These are phyloP conservation scores for Cichorium intybus DNA, from an alignment of 140 eudicot species.

Conservation along the genomic window DNA sequence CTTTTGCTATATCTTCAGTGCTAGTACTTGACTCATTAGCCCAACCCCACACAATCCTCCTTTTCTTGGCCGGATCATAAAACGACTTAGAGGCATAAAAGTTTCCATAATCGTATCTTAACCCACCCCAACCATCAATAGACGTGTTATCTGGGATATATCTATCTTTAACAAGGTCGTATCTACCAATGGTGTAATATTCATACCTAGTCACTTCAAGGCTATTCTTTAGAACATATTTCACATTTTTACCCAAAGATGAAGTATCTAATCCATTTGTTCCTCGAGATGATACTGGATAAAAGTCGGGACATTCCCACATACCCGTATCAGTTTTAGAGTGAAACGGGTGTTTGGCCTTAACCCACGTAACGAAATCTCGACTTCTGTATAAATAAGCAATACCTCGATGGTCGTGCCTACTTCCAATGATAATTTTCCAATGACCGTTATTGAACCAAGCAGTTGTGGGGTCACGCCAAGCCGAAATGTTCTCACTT, in stretches of 20 bases:
- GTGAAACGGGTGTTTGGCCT: conserved; percentile 50
- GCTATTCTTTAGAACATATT: conserved; percentile 56
- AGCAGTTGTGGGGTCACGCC: conserved; percentile 74
- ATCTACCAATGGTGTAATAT: conserved; percentile 50
- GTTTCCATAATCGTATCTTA: conserved; percentile 60
- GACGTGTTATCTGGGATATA: conserved; percentile 46
- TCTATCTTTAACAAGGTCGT: conserved; percentile 33
- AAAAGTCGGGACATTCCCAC: conserved; percentile 81
- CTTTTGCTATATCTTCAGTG: conserved; percentile 33
- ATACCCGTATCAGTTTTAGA: conserved; percentile 35
- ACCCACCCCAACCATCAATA: conserved; percentile 45
- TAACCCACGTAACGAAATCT: conserved; percentile 52
- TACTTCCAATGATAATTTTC: conserved; percentile 46
- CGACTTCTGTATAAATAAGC: conserved; percentile 48
- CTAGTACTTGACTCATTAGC: conserved; percentile 49
- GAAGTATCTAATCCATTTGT: conserved; percentile 48
- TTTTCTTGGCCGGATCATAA: conserved; percentile 40
- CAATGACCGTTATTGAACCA: conserved; percentile 60
- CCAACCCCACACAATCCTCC: conserved; percentile 70
- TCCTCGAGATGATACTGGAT: conserved; percentile 37
- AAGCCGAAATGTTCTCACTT: conserved; percentile 33
- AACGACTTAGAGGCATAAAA: conserved; percentile 63
- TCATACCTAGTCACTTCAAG: conserved; percentile 45
- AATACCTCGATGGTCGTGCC: conserved; percentile 36
- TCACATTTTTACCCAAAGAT: conserved; percentile 23